Conservation (phyloP, 495 filamentous ascomycete genomes). For the Podospora fimiseda region DNA sequence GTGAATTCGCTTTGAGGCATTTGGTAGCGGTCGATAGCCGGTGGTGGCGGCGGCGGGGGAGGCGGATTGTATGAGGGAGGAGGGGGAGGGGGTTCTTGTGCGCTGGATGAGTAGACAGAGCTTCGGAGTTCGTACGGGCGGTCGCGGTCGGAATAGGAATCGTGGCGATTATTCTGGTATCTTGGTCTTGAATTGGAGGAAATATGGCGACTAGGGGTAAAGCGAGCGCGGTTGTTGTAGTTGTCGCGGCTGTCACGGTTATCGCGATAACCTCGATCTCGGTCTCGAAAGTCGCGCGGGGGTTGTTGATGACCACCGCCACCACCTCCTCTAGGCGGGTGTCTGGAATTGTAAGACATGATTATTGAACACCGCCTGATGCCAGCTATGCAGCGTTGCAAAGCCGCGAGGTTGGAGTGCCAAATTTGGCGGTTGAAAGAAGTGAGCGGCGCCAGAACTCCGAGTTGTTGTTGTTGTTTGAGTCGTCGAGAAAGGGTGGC, state of each 20-base stretch:
- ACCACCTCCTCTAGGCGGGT: constrained; percentile 1
- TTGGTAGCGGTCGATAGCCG: constrained; percentile 16
- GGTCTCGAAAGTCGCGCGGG: constrained; percentile 11
- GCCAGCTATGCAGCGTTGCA: neutral
- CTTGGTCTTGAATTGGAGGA: too few relatives aligned
- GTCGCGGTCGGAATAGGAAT: constrained; percentile 4
- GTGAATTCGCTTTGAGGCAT: constrained; percentile 42
- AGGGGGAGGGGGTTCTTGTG: neutral
- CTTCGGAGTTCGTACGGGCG: constrained; percentile 1
- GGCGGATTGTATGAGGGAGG: neutral
- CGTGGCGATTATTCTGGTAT: too few relatives aligned
- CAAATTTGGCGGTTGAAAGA: neutral
- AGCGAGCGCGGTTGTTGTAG: neutral
- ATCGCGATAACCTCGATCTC: constrained; percentile 6
- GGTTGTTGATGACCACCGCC: constrained; percentile 1
- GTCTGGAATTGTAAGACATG: constrained; percentile 11
- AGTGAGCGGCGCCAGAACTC: neutral
- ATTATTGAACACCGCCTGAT: neutral
- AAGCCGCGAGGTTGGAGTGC: neutral
- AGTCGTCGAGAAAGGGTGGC: neutral
- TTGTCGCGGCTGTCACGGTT: constrained; percentile 5
- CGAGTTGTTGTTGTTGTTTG: too few relatives aligned
- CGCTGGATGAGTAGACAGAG: constrained; percentile 1
- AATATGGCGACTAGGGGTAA: neutral
- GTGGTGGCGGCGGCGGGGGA: neutral